Base-by-base conservation (phyloP, 495 filamentous ascomycete genomes). In the Aspergillus nidulans region DNA sequence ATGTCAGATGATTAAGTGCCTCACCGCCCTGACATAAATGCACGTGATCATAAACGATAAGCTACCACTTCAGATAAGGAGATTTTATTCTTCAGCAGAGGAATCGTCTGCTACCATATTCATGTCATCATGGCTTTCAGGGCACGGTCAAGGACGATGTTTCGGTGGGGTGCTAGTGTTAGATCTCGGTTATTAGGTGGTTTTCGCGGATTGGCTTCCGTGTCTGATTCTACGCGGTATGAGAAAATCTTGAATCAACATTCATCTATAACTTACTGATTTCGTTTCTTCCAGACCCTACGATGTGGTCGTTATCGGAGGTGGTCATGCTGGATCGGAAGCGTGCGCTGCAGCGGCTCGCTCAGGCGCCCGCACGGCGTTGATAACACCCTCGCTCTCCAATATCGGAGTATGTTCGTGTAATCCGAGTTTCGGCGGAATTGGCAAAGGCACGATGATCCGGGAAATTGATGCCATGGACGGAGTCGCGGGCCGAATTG, bases 361-460 rank as follows among this genome's bases (percentile, higher is more conserved):
- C 25, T 83, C 87, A 16, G 94, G 94, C 32, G 94, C 95, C 48
- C 84, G 85, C 45, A 98, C 94, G 5, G 91, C 88, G 4, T 81
- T 98, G 52, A 79, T 98, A 34, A 98, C 94, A 4, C 92, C 89
- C 30, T 88, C 84, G 53, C 65, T 91, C 51, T 84, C 90, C 47
- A 96, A 96, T 63, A 86, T 98, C 24, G 94, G 94, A 32, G 88
- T 92, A 19, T 97, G 95, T 72, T 97, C 92, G 48, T 98, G 94
- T 76, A 98, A 98, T 70, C 94, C 94, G 24, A 94, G 88, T 53
- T 95, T 98, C 67, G 94, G 94, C 43, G 94, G 94, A 28, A 98
- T 98, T 61, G 94, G 94, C n/a, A 98, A 98, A 70, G 94, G 94
- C 9, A 97, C 88, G 15, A 97, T 98, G 80, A 75, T 98, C 30